Evolutionary conservation across 805 yeast genomes (phyloP).

Genomic region (Candida sanyiensis): DNA sequence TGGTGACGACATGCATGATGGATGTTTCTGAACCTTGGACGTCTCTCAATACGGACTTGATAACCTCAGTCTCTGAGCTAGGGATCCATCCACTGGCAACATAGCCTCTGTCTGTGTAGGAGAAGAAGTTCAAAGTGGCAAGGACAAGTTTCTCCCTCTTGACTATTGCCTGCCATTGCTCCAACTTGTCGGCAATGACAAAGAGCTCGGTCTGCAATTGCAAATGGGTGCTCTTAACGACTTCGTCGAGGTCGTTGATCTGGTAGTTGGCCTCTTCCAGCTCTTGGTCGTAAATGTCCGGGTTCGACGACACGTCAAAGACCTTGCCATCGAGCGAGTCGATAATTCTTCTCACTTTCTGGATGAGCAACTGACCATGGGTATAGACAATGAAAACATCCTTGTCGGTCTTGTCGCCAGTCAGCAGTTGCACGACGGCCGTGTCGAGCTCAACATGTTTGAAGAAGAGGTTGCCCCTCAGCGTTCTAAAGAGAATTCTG

Average conservation of each 20-base stretch:
- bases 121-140: constrained; percentile 69
- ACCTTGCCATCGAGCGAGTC: constrained; percentile 86
- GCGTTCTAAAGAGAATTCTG: constrained; percentile 83
- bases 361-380: constrained; percentile 73
- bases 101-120: constrained; percentile 63
- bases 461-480: constrained; percentile 86
- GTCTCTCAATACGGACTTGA: constrained; percentile 61
- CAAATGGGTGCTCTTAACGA: constrained; percentile 56
- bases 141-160: constrained; percentile 82
- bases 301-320: constrained; percentile 45
- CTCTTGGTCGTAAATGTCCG: constrained; percentile 32
- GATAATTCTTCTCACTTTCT: constrained; percentile 73
- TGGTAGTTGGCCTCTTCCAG: constrained; percentile 18
- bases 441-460: constrained; percentile 68
- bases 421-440: constrained; percentile 55
- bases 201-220: constrained; percentile 74
- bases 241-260: constrained; percentile 47
- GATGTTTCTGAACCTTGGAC: constrained; percentile 33
- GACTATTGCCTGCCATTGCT: constrained; percentile 63
- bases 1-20: constrained; percentile 52
- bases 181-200: constrained; percentile 68
- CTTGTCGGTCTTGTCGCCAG: constrained; percentile 57
- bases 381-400: constrained; percentile 85
- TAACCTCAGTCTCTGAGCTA: constrained; percentile 58
- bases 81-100: constrained; percentile 98